Base-by-base conservation (phyloP, 2,329 filamentous ascomycete genomes). In the Xylariaceae sp. region DNA sequence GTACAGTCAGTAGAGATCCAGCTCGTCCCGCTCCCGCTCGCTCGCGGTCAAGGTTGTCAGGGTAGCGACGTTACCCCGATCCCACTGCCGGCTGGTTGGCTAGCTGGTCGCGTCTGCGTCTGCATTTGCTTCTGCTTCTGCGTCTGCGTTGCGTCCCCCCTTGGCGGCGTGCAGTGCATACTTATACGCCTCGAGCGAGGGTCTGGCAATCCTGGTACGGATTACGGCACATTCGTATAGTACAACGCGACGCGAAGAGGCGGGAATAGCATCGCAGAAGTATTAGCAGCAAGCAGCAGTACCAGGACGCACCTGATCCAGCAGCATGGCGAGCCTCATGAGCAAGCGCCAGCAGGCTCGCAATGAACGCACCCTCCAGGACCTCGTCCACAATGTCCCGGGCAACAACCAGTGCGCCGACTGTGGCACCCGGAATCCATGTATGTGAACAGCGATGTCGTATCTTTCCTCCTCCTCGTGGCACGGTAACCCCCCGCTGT, bases 261-360 rank as follows among this genome's bases (percentile, higher is more conserved):
- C 42, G 39, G 42, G 37, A 50, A 42, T 42, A 64, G 55, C 7
- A 50, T 13, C 7, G 23, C 23, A 30, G 23, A 30, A 30, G 23
- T 30, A 30, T 30, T 30, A 30, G 23, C 23, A 30, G 23, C 23
- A 30, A 30, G 23, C 23, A 30, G 23, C 23, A 30, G 23, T 30
- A 30, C 23, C 23, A 30, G 23, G 23, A 30, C 23, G 23, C 23
- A 30, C 23, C 23, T 30, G 23, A 30, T 30, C 23, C 23, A 30
- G 23, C 23, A 30, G 23, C 52, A 94, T 92, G 89, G 83, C 89
- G 58, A 82, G 83, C 57, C 81, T 85, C 50, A 80, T 95, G 74
- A 96, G 88, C 81, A 99, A 97, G 83, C 91, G 94, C 77, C 91
- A 97, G 79, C 93, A 97, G 82, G 91, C 89, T 80, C 92, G 94